Conservation (phyloP, 306 rosid species). For the Quercus agrifolia region DNA sequence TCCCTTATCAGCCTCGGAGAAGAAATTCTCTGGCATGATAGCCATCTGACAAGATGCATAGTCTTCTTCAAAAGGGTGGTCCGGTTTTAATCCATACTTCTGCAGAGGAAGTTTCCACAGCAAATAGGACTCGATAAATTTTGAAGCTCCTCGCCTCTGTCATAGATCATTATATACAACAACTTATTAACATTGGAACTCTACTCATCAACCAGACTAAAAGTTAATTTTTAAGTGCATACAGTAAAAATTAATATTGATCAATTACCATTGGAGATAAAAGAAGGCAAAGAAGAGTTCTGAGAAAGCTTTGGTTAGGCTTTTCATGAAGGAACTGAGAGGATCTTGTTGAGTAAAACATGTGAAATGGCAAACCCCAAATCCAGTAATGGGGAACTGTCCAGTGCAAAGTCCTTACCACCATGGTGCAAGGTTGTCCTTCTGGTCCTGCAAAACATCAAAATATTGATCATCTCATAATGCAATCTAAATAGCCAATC, state of each 20-base stretch:
- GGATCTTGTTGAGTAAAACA: constrained; percentile 44
- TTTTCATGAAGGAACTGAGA: constrained; percentile 43
- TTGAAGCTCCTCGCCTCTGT: constrained; percentile 63
- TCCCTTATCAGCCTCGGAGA: constrained; percentile 73
- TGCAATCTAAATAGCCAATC: too few relatives aligned
- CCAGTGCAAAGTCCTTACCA: constrained; percentile 74
- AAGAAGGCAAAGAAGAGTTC: constrained; percentile 47
- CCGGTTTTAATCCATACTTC: constrained; percentile 72
- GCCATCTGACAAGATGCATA: constrained; percentile 87
- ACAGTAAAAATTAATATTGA: background rate
- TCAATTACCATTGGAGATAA: constrained; percentile 58
- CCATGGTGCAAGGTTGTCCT: constrained; percentile 73
- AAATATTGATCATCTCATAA: background rate
- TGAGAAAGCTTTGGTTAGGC: constrained; percentile 57
- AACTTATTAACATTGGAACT: constrained; percentile 22
- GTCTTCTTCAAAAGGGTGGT: constrained; percentile 74
- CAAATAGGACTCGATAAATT: constrained; percentile 66
- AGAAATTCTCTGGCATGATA: constrained; percentile 66
- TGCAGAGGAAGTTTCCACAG: constrained; percentile 66
- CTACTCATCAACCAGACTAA: background rate
- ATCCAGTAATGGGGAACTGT: constrained; percentile 76
- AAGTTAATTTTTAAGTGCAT: background rate
- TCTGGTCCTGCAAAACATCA: constrained; percentile 45
- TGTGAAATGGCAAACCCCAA: constrained; percentile 78
- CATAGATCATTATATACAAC: constrained; percentile 8